Evolutionary conservation across 2,329 filamentous ascomycete species (phyloP), one percentile per base, ranked within the genome.

Genomic region (Arthrobotrys sinensis): DNA sequence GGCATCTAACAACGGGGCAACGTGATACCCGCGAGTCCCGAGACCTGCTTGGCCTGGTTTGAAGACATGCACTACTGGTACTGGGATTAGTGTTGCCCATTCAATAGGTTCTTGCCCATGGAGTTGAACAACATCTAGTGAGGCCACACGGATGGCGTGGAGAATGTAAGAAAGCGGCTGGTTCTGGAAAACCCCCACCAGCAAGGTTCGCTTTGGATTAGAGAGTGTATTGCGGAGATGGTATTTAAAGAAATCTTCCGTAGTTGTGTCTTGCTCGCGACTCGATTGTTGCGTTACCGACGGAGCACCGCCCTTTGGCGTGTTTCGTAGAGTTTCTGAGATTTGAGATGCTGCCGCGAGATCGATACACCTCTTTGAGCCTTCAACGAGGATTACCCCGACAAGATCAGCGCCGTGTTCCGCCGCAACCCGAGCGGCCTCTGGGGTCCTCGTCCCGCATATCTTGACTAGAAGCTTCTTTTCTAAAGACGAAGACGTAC

Each of bases 141-240:
- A 87, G 80, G 97, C 90, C 11, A 90, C 87, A 80, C 89, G 89
- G 81, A 96, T 92, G 83, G 95, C 90, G 80, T 91, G 88, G 63
- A 98, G 87, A 5, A 99, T 88, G 81, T 97, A 93, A 40, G 90
- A 89, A 8, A 99, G 87, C 0, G 95, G 90, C 83, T 98, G 95
- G 83, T 97, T 92, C 82, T 93, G 91, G 86, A 99, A 99, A 1
- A 99, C 95, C 71, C 96, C 96, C 4, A 97, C 96, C 0, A 99
- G 88, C 1, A 96, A 88, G 0, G 95, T 91, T 8, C 92, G 85
- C 12, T 89, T 83, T 83, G 85, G 64, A 86, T 84, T n/a, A 84
- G 88, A 83, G 96, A 98, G 77, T 8, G 84, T 82, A 52, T 82
- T 80, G 6, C 80, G 69, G 16, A 80, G 80, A n/a, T 82, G 72